A percentile compares a stretch with the other conserved stretches of the same genome.
phyloP scores from a whole-genome alignment of 1,284 basidiomycete species.

The Irpex lacteus region DNA sequence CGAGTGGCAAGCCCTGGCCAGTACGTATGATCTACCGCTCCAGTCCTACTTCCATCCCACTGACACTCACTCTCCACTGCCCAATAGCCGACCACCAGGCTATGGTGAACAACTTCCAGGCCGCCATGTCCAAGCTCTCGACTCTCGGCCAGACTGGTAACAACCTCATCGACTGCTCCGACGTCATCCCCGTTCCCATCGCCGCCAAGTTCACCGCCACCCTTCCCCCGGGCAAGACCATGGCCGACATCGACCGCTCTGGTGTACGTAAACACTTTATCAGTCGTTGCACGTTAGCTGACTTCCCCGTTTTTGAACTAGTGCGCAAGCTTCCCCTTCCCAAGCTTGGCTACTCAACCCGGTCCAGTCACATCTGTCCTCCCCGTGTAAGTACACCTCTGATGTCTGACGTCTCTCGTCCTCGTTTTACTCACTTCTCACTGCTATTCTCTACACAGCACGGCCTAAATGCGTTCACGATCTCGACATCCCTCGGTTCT shows the following conservation, averaged over 20 bases:
- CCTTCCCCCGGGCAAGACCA: constrained; percentile 21
- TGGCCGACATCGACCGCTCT: constrained; percentile 15
- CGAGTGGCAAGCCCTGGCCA: constrained; percentile 12
- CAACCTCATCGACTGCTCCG: constrained; percentile 10
- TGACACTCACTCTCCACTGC: not conserved
- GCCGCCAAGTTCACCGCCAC: constrained; percentile 1
- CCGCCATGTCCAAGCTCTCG: constrained; percentile 11
- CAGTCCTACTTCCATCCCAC: not conserved
- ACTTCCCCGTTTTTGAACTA: not conserved
- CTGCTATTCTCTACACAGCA: not conserved
- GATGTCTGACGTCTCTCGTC: too few species aligned
- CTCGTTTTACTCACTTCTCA: too few species aligned
- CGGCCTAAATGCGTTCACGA: not conserved
- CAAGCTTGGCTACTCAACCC: constrained; percentile 8
- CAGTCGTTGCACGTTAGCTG: not conserved
- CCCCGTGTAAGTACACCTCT: constrained; percentile 9
- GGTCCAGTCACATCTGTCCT: constrained; percentile 12
- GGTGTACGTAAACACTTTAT: constrained; percentile 1
- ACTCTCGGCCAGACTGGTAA: constrained; percentile 5
- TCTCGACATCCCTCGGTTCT: not conserved
- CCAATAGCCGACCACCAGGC: not conserved
- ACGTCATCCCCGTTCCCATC: constrained; percentile 11
- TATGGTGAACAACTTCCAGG: constrained; percentile 10
- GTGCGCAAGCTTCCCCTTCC: constrained; percentile 12
- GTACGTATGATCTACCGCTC: constrained; percentile 4